phyloP scores from a whole-genome alignment of 768 basidiomycete species.

The Amanita pseudoporphyria region DNA sequence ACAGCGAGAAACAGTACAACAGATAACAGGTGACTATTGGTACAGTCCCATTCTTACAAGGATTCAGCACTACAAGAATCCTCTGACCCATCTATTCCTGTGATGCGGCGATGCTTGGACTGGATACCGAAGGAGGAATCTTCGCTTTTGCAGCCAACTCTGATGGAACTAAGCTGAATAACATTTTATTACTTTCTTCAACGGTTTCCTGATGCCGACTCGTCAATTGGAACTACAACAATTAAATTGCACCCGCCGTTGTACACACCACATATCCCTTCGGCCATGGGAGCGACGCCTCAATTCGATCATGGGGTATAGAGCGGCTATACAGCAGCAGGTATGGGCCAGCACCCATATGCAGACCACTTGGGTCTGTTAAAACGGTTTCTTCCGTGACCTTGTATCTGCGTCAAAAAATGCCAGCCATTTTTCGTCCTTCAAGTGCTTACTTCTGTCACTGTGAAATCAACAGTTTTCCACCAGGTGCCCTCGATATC shows the following conservation, averaged over 20 bases:
- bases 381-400: conserved; percentile 63
- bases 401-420: conserved; percentile 24
- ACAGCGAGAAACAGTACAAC: no score
- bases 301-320: conserved; percentile 25
- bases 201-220: conserved; percentile 20
- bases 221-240: not conserved
- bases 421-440: not conserved
- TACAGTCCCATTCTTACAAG: not conserved
- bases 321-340: conserved; percentile 59
- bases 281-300: conserved; percentile 28
- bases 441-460: conserved; percentile 42
- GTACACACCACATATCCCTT: conserved; percentile 23
- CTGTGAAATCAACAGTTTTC: conserved; percentile 66
- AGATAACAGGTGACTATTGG: conserved; percentile 30
- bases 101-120: not conserved
- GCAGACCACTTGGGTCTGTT: conserved; percentile 60
- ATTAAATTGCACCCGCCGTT: not conserved
- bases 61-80: not conserved
- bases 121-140: not conserved
- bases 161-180: conserved; percentile 23
- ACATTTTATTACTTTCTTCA: conserved; percentile 24
- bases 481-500: conserved; percentile 60
- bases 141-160: conserved; percentile 20
- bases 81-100: not conserved
- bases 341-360: conserved; percentile 71